A percentile compares a stretch with the other conserved stretches of the same genome.
These are phyloP conservation scores for Suhomyces sp. DNA, from an alignment of 805 yeast genomes.

Conservation along the genomic window DNA sequence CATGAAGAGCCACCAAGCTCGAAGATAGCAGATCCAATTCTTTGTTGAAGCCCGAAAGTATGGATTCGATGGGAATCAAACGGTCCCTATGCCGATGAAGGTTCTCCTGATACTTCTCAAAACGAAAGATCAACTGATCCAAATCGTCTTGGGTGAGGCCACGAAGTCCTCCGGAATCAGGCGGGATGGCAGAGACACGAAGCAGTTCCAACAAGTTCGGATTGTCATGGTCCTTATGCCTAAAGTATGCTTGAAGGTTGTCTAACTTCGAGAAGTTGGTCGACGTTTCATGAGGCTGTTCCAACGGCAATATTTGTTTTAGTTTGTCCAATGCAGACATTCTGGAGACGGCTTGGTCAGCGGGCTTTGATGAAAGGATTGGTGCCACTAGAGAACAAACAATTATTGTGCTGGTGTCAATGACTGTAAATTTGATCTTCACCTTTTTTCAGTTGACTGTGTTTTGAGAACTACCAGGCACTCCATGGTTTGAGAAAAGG, in stretches of 20 bases:
- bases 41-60: constrained; percentile 54
- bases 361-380: no score
- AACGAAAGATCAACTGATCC: constrained; percentile 7
- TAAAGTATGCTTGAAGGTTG: constrained; percentile 9
- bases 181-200: background rate
- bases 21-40: constrained; percentile 41
- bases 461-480: no score
- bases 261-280: constrained; percentile 6
- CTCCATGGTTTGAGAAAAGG: no score
- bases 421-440: no score
- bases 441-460: no score
- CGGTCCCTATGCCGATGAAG: constrained; percentile 31
- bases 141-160: constrained; percentile 2
- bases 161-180: background rate
- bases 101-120: constrained; percentile 10
- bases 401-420: no score
- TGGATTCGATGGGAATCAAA: constrained; percentile 51
- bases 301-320: constrained; percentile 11
- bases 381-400: no score
- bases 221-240: background rate
- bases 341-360: no score
- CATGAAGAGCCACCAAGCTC: constrained; percentile 32
- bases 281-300: constrained; percentile 1
- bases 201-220: constrained; percentile 5
- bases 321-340: constrained; percentile 15